Evolutionary conservation across 2,329 filamentous ascomycete species (phyloP), one percentile per base, ranked within the genome.

Genomic region (Cercospora janseana): DNA sequence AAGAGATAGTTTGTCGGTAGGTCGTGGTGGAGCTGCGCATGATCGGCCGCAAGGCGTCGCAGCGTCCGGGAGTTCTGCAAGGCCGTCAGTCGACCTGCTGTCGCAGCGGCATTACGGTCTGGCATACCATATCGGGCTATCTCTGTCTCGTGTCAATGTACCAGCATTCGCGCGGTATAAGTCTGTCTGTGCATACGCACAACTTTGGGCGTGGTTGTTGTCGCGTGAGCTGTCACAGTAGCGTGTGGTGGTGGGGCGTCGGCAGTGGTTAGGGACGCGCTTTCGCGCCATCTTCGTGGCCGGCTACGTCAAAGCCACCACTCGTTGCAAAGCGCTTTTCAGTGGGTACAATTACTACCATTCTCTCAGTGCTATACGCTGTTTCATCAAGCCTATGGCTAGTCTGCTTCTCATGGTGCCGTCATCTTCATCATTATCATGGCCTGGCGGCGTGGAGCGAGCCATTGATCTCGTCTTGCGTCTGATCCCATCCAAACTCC

Each of bases 1-100:
- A 82, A 80, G 50, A 84, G 72, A 66, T 82, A 85, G 64, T 83
- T 80, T 24, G 80, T 81, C 13, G 81, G 81, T 1, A 83, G 74
- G 6, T 73, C 73, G 51, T 72, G 75, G 59, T 80, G 78, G 9
- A 85, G 71, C 13, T 75, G 74, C 54, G 75, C 74, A 63, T 83
- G 80, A 64, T 85, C 81, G 55, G 75, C 73, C 21, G 79, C 79
- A 31, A 85, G 75, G 53, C 81, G 79, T 49, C 80, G 79, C 37
- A 83, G 64, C 18, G 75, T 71, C 43, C 72, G 72, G 5, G 73
- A 70, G 60, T 75, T 75, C 75, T 77, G 51, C 20, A 21, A 40
- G 35, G 16, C 6, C 6, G 9, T 12, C 20, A 8, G 35, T 46
- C 35, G 26, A 21, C 23, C 18, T 21, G 37, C 26, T 15, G 15